These are phyloP conservation scores for Carex sylvatica DNA, from an alignment of 202 grass and related monocot species.

Conservation along the genomic window DNA sequence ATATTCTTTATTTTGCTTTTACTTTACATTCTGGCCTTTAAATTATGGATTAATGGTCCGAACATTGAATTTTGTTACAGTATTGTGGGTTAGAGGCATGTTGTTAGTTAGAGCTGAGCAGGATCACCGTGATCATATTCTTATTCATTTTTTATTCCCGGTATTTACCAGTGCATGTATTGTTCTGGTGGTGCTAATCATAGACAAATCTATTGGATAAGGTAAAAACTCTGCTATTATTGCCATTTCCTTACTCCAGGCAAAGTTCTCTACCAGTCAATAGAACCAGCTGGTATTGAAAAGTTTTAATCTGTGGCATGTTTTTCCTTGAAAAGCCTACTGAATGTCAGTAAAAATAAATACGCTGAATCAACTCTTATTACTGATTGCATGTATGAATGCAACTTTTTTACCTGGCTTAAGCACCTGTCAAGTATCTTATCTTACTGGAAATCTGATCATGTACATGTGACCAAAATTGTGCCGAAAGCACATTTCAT, in stretches of 20 bases:
- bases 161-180: background rate
- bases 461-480: constrained; percentile 19
- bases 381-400: background rate
- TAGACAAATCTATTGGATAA: background rate
- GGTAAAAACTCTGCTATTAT: background rate
- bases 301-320: background rate
- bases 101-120: background rate
- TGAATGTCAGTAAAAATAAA: constrained; percentile 14
- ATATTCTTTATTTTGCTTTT: background rate
- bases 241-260: background rate
- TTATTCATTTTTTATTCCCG: background rate
- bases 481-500: constrained; percentile 20
- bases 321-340: background rate
- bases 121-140: background rate
- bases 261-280: background rate
- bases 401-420: background rate
- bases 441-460: constrained; percentile 8
- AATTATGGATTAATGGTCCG: background rate
- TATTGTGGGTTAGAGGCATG: background rate
- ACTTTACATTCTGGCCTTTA: background rate
- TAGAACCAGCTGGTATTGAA: background rate
- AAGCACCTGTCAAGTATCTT: constrained; percentile 9
- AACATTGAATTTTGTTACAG: background rate
- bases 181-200: background rate
- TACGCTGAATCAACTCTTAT: constrained; percentile 6